Conservation (phyloP, 1,139 yeast species). For the Pneumocystis wakefieldiae region DNA sequence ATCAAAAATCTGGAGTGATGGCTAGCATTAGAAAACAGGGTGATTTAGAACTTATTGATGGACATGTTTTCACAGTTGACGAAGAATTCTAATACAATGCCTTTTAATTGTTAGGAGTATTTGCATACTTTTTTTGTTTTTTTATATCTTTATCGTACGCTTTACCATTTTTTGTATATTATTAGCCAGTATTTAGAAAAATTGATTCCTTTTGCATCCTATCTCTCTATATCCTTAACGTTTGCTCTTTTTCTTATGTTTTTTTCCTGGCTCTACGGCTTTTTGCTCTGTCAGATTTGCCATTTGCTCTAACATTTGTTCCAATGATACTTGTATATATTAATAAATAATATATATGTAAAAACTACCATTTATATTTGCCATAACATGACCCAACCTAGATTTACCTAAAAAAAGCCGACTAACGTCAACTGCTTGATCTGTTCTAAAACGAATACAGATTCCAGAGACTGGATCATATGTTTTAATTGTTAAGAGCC, state of each 20-base stretch:
- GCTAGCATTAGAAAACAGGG: conserved; percentile 34
- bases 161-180: neutral
- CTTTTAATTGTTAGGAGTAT: neutral
- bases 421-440: neutral
- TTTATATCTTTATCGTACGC: conserved; percentile 2
- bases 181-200: no score
- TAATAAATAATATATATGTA: neutral
- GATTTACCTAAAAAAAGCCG: neutral
- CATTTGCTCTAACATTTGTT: neutral
- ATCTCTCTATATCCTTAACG: no score
- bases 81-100: conserved; percentile 28
- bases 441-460: conserved; percentile 2
- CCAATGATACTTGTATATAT: neutral
- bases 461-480: conserved; percentile 1
- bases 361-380: neutral
- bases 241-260: no score
- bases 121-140: conserved; percentile 1
- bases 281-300: neutral
- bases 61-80: conserved; percentile 25
- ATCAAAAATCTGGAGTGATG: conserved; percentile 99
- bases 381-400: neutral
- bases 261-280: no score
- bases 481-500: neutral
- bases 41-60: conserved; percentile 24
- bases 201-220: no score